phyloP scores from a whole-genome alignment of 2,329 filamentous ascomycete species.

The Rhytidhysteron rufulum region DNA sequence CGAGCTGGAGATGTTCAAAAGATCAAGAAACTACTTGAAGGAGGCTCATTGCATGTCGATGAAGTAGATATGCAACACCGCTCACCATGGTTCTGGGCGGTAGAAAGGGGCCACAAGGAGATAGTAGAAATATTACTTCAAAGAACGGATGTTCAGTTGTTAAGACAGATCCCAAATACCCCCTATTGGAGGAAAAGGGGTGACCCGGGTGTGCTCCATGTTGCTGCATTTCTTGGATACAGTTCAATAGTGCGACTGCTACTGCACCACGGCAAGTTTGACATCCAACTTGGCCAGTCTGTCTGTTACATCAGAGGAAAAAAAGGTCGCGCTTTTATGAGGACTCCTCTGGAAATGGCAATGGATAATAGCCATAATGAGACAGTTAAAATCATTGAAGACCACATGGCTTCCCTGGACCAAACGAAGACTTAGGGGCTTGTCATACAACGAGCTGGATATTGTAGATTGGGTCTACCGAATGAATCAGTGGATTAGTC shows the following conservation, averaged over 20 bases:
- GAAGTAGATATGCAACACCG: neutral
- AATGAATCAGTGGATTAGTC: too few species aligned
- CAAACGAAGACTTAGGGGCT: too few species aligned
- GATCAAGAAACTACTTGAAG: neutral
- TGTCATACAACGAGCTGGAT: too few species aligned
- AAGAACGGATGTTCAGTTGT: neutral
- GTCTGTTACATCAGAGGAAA: neutral
- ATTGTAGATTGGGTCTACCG: too few species aligned
- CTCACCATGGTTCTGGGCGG: neutral
- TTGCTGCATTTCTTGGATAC: neutral
- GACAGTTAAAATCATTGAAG: neutral
- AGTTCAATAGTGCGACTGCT: neutral
- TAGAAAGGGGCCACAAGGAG: neutral
- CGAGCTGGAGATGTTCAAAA: neutral
- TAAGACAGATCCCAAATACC: neutral
- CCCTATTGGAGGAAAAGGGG: too few species aligned
- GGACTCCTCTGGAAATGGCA: neutral
- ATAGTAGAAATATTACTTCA: neutral
- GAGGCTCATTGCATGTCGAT: neutral
- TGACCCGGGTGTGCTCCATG: neutral
- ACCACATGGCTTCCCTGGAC: neutral
- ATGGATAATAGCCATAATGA: neutral
- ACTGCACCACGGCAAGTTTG: neutral
- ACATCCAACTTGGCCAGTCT: neutral
- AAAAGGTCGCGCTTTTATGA: neutral